Percentiles rank a stretch among this genome's conserved stretches.
These are phyloP conservation scores for Chamaenerion angustifolium DNA, from an alignment of 345 rosid species.

Conservation along the genomic window DNA sequence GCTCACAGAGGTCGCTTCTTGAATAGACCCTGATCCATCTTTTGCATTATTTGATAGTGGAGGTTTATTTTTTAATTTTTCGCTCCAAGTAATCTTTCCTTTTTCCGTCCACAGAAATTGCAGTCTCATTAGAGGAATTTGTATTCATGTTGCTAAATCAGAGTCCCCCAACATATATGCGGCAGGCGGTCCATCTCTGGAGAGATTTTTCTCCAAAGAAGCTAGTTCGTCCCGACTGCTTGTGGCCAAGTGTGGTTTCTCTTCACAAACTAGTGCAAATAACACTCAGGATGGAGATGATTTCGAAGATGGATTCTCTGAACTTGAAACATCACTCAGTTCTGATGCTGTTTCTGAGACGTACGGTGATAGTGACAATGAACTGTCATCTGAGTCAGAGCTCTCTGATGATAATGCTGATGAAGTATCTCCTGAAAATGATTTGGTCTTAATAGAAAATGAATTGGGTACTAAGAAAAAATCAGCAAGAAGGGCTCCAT, in stretches of 20 bases:
- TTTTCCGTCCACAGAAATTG: conserved; percentile 2
- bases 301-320: conserved; percentile 57
- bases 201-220: conserved; percentile 21
- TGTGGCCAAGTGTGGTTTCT: conserved; percentile 20
- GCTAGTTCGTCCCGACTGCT: conserved; percentile 15
- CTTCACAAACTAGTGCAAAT: conserved; percentile 52
- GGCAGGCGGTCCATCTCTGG: conserved; percentile 9
- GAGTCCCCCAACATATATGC: conserved; percentile 6
- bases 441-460: conserved; percentile 19
- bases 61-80: not conserved
- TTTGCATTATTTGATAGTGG: not conserved
- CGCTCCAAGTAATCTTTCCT: not conserved
- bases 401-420: conserved; percentile 30
- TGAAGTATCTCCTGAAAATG: conserved; percentile 26
- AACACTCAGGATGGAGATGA: conserved; percentile 46
- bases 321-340: conserved; percentile 31
- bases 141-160: conserved; percentile 22
- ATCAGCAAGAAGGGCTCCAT: conserved; percentile 7
- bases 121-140: conserved; percentile 14
- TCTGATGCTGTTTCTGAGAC: conserved; percentile 11
- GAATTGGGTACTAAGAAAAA: conserved; percentile 13
- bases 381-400: conserved; percentile 28
- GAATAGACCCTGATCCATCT: too few relatives aligned
- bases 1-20: too few relatives aligned
- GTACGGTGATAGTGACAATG: conserved; percentile 19